These are phyloP conservation scores for Purshia tridentata DNA, from an alignment of 306 rosid genomes.

Conservation along the genomic window DNA sequence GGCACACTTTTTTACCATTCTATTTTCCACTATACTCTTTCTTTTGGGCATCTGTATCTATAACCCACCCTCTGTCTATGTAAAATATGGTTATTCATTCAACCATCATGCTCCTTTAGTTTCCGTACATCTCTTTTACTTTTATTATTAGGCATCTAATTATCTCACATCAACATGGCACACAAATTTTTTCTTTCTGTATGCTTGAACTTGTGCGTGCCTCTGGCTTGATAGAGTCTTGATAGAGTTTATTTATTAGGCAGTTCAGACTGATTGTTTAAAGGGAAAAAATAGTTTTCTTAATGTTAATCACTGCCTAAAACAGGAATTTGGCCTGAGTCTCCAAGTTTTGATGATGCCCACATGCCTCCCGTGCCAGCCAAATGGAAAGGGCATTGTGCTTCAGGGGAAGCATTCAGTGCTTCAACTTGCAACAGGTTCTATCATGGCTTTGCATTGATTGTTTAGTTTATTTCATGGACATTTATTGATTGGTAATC, in stretches of 20 bases:
- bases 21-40: not conserved
- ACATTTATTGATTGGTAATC: slow-evolving; percentile 10
- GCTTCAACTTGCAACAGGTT: slow-evolving; percentile 82
- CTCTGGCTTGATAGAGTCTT: slow-evolving; percentile 6
- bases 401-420: slow-evolving; percentile 74
- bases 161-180: not conserved
- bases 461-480: slow-evolving; percentile 15
- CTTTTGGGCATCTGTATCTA: slow-evolving; percentile 3
- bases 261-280: not conserved
- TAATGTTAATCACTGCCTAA: slow-evolving; percentile 19
- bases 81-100: not conserved
- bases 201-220: slow-evolving; percentile 1
- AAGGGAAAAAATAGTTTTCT: not conserved
- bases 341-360: slow-evolving; percentile 66
- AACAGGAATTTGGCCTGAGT: slow-evolving; percentile 89
- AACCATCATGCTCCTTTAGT: not conserved
- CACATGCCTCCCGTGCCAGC: slow-evolving; percentile 68
- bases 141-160: not conserved
- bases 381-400: slow-evolving; percentile 69
- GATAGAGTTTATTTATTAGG: not conserved
- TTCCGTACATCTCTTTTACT: slow-evolving; percentile 3
- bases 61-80: not conserved
- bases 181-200: slow-evolving; percentile 3
- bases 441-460: slow-evolving; percentile 19
- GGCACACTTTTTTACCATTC: not conserved